Evolutionary conservation across 2,329 filamentous ascomycete genomes (phyloP), one percentile per base, ranked within the genome.

Genomic region (Aureobasidium zeae): DNA sequence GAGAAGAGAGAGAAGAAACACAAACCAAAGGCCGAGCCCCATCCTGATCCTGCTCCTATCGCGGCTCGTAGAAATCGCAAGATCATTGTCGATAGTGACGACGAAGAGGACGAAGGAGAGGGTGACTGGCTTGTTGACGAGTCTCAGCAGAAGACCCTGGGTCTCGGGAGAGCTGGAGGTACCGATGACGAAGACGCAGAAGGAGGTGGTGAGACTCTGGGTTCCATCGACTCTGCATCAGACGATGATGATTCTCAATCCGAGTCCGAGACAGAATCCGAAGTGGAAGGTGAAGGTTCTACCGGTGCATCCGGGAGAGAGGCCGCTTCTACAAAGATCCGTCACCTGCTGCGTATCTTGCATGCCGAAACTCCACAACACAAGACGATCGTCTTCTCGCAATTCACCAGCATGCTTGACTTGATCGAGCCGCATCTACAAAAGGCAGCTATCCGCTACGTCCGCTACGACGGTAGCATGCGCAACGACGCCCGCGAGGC

Each of bases 331-430:
- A 89, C 91, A 54, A 98, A 98, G 68, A 93, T 98, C 56, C 80
- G 83, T 32, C 80, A 91, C 54, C 73, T 96, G 15, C 75, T 94
- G 57, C 72, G 78, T 48, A 84, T 98, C 39, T 75, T 98, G 7
- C 75, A 79, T 51, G 77, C 77, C 32, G 91, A 98, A 62, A 79
- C 80, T 0, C 68, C 73, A 2, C 72, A 86, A 48, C 86, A 94
- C 72, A 98, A 98, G 60, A 94, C 94, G 59, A 98, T 98, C 56
- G 87, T 98, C 51, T 98, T 98, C 65, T 94, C 87, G 1, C 86
- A 96, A 56, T 98, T 98, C 65, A 98, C 91, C 0, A 91, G 86
- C 0, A 98, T 98, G 91, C 78, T 98, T 33, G 85, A 96, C 66
- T 79, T 96, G 20, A 80, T 98, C 50, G 87, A 96, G 60, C 91